Evolutionary conservation across 306 rosid genomes (phyloP).

Genomic region (Spatholobus suberectus): DNA sequence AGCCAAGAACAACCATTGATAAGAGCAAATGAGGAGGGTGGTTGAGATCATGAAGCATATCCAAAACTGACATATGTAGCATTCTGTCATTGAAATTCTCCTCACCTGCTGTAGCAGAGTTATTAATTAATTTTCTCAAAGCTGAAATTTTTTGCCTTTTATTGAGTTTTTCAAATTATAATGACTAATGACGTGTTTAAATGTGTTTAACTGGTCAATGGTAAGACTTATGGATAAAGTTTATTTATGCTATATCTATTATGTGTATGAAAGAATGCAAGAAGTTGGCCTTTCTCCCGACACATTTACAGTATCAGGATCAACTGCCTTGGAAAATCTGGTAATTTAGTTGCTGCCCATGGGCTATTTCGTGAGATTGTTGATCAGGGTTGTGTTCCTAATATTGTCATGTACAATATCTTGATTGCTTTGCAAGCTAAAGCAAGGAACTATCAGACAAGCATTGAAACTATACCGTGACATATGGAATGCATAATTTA

Average conservation of each 20-base stretch:
- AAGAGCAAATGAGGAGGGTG: too few species aligned
- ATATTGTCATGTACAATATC: conserved; percentile 90
- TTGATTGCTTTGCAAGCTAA: conserved; percentile 97
- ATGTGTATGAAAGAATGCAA: conserved; percentile 90
- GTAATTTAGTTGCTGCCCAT: conserved; percentile 82
- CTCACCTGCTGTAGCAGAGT: too few species aligned
- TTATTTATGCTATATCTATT: conserved; percentile 84
- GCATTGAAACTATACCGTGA: conserved; percentile 81
- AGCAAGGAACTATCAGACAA: conserved; percentile 83
- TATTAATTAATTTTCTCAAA: too few species aligned
- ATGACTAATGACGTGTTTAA: too few species aligned
- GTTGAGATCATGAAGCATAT: too few species aligned
- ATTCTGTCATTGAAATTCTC: too few species aligned
- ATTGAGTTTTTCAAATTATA: too few species aligned
- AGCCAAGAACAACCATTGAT: too few species aligned
- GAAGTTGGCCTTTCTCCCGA: conserved; percentile 89
- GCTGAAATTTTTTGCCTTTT: too few species aligned
- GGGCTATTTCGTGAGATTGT: conserved; percentile 85
- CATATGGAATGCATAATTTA: conserved; percentile 84
- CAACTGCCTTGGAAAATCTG: conserved; percentile 95
- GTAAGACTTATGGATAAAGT: too few species aligned
- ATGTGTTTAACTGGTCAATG: too few species aligned
- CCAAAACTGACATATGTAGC: too few species aligned
- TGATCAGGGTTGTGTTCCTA: conserved; percentile 87
- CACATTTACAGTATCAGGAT: conserved; percentile 94